Conservation (phyloP, 495 filamentous ascomycete genomes). For the Pyrenula massariospora region DNA sequence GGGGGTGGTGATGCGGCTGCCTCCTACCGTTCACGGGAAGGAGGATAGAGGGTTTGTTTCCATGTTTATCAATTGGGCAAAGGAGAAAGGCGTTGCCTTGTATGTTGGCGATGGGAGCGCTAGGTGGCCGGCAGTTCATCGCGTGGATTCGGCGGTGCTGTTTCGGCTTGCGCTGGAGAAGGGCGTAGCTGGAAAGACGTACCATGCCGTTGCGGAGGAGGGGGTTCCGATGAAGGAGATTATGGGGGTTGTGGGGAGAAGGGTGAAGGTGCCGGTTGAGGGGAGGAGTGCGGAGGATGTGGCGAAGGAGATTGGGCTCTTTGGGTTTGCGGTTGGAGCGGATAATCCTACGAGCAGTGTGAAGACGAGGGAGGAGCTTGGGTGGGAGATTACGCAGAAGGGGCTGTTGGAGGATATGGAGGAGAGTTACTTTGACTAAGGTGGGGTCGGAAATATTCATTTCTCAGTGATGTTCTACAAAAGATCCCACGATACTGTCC, state of each 20-base stretch:
- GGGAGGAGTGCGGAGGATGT: conserved; percentile 12
- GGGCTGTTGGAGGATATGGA: conserved; percentile 20
- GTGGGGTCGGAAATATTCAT: too few relatives aligned
- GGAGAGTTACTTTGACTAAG: too few relatives aligned
- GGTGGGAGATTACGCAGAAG: conserved; percentile 17
- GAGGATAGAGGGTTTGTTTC: conserved; percentile 22
- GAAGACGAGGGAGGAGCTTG: conserved; percentile 22
- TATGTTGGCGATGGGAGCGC: conserved; percentile 11
- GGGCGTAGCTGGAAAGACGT: conserved; percentile 14
- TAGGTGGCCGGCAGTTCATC: conserved; percentile 20
- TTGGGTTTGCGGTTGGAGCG: conserved; percentile 13
- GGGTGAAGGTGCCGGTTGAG: conserved; percentile 12
- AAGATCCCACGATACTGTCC: too few relatives aligned
- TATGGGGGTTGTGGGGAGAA: conserved; percentile 15
- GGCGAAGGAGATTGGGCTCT: conserved; percentile 11
- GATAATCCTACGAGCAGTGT: conserved; percentile 16
- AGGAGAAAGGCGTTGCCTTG: conserved; percentile 10
- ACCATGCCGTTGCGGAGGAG: conserved; percentile 14
- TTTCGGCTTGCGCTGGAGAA: conserved; percentile 23
- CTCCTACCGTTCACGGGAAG: conserved; percentile 28
- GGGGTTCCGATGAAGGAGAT: conserved; percentile 16
- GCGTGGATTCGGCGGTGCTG: conserved; percentile 26
- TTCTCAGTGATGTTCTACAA: too few relatives aligned
- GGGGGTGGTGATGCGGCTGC: conserved; percentile 19
- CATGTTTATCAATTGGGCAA: conserved; percentile 10